A percentile compares a stretch with the other conserved stretches of the same genome.
Conservation (phyloP, 2,329 filamentous ascomycete genomes). For the Lecanosticta acicola region DNA sequence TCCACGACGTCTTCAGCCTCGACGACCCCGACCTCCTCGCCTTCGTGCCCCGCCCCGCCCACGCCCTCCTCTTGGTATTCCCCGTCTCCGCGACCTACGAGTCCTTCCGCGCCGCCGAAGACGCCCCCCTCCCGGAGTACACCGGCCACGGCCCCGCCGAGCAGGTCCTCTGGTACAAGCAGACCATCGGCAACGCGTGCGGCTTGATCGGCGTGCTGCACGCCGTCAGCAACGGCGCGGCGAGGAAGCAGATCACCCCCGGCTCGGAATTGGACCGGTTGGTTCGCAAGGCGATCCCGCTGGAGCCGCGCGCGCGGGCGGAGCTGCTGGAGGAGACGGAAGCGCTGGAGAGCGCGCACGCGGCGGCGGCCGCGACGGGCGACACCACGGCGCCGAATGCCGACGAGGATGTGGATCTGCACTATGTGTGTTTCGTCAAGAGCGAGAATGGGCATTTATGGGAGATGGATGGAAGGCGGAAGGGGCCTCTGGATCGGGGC, state of each 20-base stretch:
- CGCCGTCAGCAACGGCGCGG: conserved; percentile 70
- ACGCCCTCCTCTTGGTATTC: conserved; percentile 87
- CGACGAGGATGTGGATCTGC: conserved; percentile 78
- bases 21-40: conserved; percentile 77
- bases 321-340: conserved; percentile 70
- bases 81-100: conserved; percentile 78
- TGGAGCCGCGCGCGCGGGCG: conserved; percentile 62
- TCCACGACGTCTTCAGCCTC: conserved; percentile 90
- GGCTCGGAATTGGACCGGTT: conserved; percentile 59
- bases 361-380: conserved; percentile 67
- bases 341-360: conserved; percentile 72
- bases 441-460: conserved; percentile 60
- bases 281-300: conserved; percentile 62
- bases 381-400: conserved; percentile 74
- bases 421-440: conserved; percentile 95
- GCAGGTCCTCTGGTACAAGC: conserved; percentile 86
- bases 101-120: conserved; percentile 66
- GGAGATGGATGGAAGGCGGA: conserved; percentile 72
- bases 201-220: conserved; percentile 86
- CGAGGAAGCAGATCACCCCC: conserved; percentile 54
- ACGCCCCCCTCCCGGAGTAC: conserved; percentile 60
- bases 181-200: conserved; percentile 92
- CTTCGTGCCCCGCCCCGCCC: conserved; percentile 81
- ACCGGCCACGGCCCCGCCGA: conserved; percentile 60
- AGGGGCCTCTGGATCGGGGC: conserved; percentile 64